Base-by-base conservation (phyloP, 768 basidiomycete genomes). In the Tulasnella sp. region DNA sequence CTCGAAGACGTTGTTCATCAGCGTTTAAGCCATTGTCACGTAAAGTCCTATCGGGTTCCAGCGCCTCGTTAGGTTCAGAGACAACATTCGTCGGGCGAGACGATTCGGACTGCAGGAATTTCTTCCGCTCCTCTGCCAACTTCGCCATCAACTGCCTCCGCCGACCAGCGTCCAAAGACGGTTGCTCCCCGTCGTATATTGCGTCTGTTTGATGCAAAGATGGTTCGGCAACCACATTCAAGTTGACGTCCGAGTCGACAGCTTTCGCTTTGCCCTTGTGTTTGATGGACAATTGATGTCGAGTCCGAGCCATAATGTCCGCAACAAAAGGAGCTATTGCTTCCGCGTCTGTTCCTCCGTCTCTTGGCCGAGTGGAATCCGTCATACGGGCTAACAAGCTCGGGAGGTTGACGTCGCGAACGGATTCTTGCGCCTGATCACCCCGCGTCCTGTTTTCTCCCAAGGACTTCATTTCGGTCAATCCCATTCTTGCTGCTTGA, bases 231-330 rank as follows among this genome's bases (percentile, higher is more conserved):
- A 15, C 36, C n/a, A 42, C 71, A n/a, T 45, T 39, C 39, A 34
- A n/a, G 22, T 31, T 19, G 29, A 7, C 68, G 34, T 72, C n/a
- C 5, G 39, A 58, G 29, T 58, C 49, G 40, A 45, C 58, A n/a
- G 31, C 22, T 54, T 39, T 58, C 52, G 3, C 42, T 64, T 74
- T 52, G 29, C 49, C 73, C 38, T 58, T 36, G 14, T 52, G 73
- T 19, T 40, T 54, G 34, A 52, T 31, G 12, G 37, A 38, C 45
- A 74, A 31, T 52, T 74, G 29, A 0, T 22, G n/a, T 31, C 73
- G 42, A 6, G 73, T 74, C 49, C 58, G 37, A 29, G 29, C 73
- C 73, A 74, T 74, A 36, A 67, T 67, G 19, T 74, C 73, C 6
- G 73, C 49, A 31, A 74, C 58, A 22, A 52, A 54, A 31, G 73